Base-by-base conservation (phyloP, 306 rosid species). In the Sicyos baderoa region DNA sequence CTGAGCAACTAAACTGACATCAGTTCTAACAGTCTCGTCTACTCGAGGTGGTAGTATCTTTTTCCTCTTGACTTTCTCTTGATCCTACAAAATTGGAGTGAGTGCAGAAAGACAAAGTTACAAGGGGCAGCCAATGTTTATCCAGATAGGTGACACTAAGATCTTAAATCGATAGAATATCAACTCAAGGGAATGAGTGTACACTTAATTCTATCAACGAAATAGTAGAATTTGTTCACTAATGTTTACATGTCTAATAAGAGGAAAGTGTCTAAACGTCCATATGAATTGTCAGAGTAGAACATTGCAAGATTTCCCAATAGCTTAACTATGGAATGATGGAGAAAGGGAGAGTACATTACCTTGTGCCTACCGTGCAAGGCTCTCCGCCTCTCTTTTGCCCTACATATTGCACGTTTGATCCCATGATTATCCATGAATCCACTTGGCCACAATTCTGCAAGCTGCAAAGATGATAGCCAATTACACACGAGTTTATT, bases 401-500 rank as follows among this genome's bases (percentile, higher is more conserved):
- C 87, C 83, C 91, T 82, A 76, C 94, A 86, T 77, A 93, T 88
- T 73, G 94, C 99, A 68, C 88, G 87, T 80, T 90, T 93, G 78
- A 93, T 90, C 74, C 99, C 99, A 84, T 87, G 91, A 81, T 90
- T 93, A 84, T 93, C 99, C 99, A 93, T 93, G 84, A 73, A 82
- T 55, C 97, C 97, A 84, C 69, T 76, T 60, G 97, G 99, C 97
- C 97, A 93, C 84, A 93, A 81, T 74, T 79, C 84, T 2, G 97
- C 97, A 71, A 93, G 96, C 99, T 93, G 90, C 72, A 71, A 23
- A 72, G 74, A 79, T 4, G 61, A 42, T 59, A 40, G 65, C 48
- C 56, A 10, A 49, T 68, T 44, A 9, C 58, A 10, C 72, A 45
- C 49, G 49, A 45, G 35, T 29, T 29, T 2, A 29, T 29, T 29